Evolutionary conservation across 768 basidiomycete species (phyloP), one percentile per base, ranked within the genome.

Genomic region (Coprinellus aureogranulatus): DNA sequence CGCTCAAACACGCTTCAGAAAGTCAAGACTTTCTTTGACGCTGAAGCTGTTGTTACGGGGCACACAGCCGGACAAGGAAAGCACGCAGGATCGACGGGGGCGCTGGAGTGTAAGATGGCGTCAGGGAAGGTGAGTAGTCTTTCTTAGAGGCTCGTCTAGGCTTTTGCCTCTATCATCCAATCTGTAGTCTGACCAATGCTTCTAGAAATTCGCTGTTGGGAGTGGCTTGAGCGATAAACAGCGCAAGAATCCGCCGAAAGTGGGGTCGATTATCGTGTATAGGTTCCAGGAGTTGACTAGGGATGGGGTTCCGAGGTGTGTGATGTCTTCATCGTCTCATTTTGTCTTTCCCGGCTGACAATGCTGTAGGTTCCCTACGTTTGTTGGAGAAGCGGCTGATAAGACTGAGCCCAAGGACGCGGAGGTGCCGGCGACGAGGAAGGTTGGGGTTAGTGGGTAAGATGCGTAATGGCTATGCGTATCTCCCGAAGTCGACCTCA

Each of bases 21-120:
- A 64, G 75, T 86, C 65, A 86, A 86, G 77, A 81, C 81, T 3
- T 86, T 85, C 66, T 82, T 81, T 62, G 83, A 86, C 61, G 83
- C 81, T 1, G 84, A 86, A 63, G 84, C 83, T 14, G 60, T 79
- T 31, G 82, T 86, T 6, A 81, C 75, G 2, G 88, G 87, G 1
- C 82, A 89, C 62, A 73, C 70, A 4, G 73, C 80, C 56, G 77
- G 82, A 39, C 81, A 80, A 65, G 82, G 84, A 1, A 78, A 73
- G 57, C 70, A 82, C 62, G 72, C 74, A 39, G 83, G 81, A 22
- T 67, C 69, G 10, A 79, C 76, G 2, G 83, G 82, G 12, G 78
- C 79, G 10, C 64, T 83, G 40, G 81, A 77, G 58, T 84, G 82
- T 65, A 78, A 77, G 64, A 86, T 86, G 84, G 79, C 72, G 49